phyloP scores from a whole-genome alignment of 2,329 filamentous ascomycete species.

The Tolypocladium sp. region DNA sequence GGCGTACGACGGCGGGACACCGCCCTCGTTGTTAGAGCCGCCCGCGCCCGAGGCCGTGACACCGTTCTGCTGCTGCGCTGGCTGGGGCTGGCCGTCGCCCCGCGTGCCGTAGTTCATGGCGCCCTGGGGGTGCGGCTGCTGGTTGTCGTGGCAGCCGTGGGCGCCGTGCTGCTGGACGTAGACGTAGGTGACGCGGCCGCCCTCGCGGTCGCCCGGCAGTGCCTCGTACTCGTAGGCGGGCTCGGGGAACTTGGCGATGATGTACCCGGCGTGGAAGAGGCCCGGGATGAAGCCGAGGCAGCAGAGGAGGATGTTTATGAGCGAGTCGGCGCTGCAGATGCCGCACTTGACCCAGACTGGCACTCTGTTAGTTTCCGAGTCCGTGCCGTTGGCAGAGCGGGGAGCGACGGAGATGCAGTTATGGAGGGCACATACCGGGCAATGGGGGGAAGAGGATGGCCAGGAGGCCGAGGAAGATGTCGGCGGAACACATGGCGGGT shows the following conservation, averaged over 20 bases:
- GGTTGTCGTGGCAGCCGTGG: not conserved
- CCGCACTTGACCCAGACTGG: slow-evolving; percentile 97
- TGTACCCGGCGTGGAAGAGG: slow-evolving; percentile 94
- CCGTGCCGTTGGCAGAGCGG: not conserved
- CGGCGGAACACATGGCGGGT: slow-evolving; percentile 43
- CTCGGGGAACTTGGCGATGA: slow-evolving; percentile 86
- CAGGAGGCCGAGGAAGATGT: slow-evolving; percentile 47
- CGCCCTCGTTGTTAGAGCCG: slow-evolving; percentile 26
- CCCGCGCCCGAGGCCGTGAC: slow-evolving; percentile 30
- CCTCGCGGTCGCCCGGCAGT: slow-evolving; percentile 46
- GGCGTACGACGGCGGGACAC: slow-evolving; percentile 73
- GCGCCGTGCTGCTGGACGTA: slow-evolving; percentile 50
- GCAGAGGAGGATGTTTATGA: slow-evolving; percentile 93
- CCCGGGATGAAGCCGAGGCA: slow-evolving; percentile 72
- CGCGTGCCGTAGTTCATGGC: slow-evolving; percentile 12
- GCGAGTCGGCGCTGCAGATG: slow-evolving; percentile 80
- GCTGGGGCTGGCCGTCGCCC: slow-evolving; percentile 16
- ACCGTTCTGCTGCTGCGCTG: slow-evolving; percentile 17
- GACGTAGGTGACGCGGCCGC: slow-evolving; percentile 64
- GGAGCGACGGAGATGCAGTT: not conserved
- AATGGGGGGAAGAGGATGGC: slow-evolving; percentile 23
- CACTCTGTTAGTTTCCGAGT: slow-evolving; percentile 8
- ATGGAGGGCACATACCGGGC: slow-evolving; percentile 35
- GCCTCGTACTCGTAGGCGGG: slow-evolving; percentile 59
- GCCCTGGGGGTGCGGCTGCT: slow-evolving; percentile 18